Base-by-base conservation (phyloP, 1,139 yeast species). In the Candida mesenterica region DNA sequence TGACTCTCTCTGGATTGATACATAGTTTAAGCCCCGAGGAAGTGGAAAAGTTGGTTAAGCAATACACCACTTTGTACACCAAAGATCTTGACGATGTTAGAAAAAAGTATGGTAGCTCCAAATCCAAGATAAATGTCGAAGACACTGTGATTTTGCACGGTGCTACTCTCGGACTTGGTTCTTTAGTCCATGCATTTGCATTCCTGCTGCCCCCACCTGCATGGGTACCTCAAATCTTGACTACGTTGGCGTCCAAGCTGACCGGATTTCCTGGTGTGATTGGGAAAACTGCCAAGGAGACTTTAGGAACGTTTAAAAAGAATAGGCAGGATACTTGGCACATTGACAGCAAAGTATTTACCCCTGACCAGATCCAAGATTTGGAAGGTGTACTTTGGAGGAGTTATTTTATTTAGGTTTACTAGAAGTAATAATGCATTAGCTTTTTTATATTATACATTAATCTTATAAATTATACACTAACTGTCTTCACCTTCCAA, bases 261-360 rank as follows among this genome's bases (percentile, higher is more conserved):
- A 77, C 87, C 4, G 77, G 81, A 5, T 73, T 82, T 22, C 79
- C 81, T 5, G 97, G 97, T 3, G 62, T 82, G 39, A 79, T 87
- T 24, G 96, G 96, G 1, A 78, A 82, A 43, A 77, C 96, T 1
- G 95, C 96, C 5, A 92, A 92, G 59, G 80, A 82, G 22, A 75
- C 79, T 1, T 70, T 94, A 34, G 83, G 95, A 40, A 83, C 80
- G 44, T 94, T 92, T 62, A 92, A 90, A 57, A 90, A 89, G 64
- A 82, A 88, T 4, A 77, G 98, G 48, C 95, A 90, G 40, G 98
- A 94, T 53, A 88, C 97, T 0, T 94, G 99, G 99, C 95, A 86
- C 49, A 75, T 88, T 44, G 98, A 94, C 57, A 76, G 86, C 41
- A 72, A 72, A 49, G 79, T 78, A 5, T 94, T 94, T 57, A 77